These are phyloP conservation scores for Trichoderma atrobrunneum DNA, from an alignment of 2,329 filamentous ascomycete genomes.

Conservation along the genomic window DNA sequence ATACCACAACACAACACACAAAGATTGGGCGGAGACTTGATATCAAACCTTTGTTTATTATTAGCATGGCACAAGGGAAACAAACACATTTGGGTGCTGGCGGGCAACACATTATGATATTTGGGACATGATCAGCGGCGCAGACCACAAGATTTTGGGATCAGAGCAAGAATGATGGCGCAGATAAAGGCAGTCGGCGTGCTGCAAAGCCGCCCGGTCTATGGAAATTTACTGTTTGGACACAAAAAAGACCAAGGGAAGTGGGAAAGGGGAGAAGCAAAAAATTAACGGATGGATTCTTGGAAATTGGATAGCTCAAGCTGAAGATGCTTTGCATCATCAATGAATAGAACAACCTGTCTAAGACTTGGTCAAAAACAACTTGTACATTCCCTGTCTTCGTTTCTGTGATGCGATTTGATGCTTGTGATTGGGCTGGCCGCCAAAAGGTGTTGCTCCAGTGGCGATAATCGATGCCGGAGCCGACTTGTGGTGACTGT, in stretches of 20 bases:
- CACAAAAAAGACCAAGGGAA: not conserved
- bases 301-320: constrained; percentile 13
- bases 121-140: constrained; percentile 31
- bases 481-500: not conserved
- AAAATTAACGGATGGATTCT: not conserved
- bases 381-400: not conserved
- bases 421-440: not conserved
- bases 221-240: constrained; percentile 13
- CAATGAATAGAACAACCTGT: constrained; percentile 15
- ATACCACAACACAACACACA: constrained; percentile 31
- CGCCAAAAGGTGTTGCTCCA: not conserved
- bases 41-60: constrained; percentile 31
- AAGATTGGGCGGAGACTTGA: constrained; percentile 28
- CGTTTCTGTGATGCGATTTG: constrained; percentile 1
- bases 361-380: constrained; percentile 9
- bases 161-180: constrained; percentile 21
- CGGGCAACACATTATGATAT: constrained; percentile 31
- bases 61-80: constrained; percentile 36
- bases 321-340: constrained; percentile 3
- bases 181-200: constrained; percentile 14
- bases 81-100: constrained; percentile 29
- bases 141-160: constrained; percentile 19
- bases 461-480: not conserved
- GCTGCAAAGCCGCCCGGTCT: constrained; percentile 9
- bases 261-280: not conserved